These are phyloP conservation scores for Vigna angularis DNA, from an alignment of 306 rosid genomes.

Conservation along the genomic window DNA sequence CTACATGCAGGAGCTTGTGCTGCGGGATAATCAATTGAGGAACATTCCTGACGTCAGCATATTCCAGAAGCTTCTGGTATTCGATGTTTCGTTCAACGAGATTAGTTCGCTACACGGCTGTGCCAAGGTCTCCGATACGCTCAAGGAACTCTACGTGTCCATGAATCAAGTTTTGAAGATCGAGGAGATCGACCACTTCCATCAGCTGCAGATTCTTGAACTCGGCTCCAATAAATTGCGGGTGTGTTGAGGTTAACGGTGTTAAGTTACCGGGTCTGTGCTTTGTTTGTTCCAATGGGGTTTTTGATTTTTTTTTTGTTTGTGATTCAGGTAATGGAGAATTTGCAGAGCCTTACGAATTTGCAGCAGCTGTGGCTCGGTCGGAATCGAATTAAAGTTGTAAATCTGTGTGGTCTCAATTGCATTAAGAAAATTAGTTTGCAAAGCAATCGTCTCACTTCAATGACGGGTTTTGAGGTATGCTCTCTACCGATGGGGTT, in stretches of 20 bases:
- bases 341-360: constrained; percentile 63
- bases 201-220: constrained; percentile 77
- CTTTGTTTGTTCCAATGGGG: neutral
- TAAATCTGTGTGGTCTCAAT: constrained; percentile 81
- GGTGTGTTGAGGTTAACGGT: constrained; percentile 45
- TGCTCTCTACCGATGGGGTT: neutral
- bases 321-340: constrained; percentile 82
- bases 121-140: constrained; percentile 57
- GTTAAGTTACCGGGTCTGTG: neutral
- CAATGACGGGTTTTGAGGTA: constrained; percentile 88
- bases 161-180: constrained; percentile 81
- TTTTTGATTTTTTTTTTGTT: neutral
- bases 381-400: constrained; percentile 80
- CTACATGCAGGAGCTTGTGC: constrained; percentile 66
- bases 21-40: constrained; percentile 79
- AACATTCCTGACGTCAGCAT: constrained; percentile 78
- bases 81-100: constrained; percentile 87
- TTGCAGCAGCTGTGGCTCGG: constrained; percentile 96
- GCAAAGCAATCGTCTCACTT: constrained; percentile 95
- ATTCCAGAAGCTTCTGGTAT: constrained; percentile 73
- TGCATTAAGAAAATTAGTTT: constrained; percentile 88
- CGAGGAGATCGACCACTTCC: constrained; percentile 86
- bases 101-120: constrained; percentile 73
- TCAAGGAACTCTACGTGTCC: constrained; percentile 91
- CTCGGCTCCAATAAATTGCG: constrained; percentile 89